Conservation (phyloP, 2,329 filamentous ascomycete species). For the Epichloe glyceriae region DNA sequence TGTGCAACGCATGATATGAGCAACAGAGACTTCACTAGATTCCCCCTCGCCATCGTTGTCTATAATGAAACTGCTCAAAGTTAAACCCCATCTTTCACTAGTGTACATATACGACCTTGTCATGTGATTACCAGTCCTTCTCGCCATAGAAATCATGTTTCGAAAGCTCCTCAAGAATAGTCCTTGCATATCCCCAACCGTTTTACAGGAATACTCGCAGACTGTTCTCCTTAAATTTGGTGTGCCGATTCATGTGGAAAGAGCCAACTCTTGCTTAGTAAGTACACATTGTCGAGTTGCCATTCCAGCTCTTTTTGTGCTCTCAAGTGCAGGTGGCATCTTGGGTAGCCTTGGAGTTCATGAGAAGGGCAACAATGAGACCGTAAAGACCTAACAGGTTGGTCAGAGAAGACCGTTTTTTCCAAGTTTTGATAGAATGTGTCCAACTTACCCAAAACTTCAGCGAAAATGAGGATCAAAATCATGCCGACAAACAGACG, state of each 20-base stretch:
- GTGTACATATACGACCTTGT: constrained; percentile 33
- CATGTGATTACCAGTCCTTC: constrained; percentile 4
- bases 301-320: constrained; percentile 6
- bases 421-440: neutral
- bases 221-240: constrained; percentile 12
- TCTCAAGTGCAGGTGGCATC: constrained; percentile 40
- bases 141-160: constrained; percentile 3
- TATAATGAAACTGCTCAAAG: constrained; percentile 32
- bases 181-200: neutral
- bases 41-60: constrained; percentile 28
- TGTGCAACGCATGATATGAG: constrained; percentile 14
- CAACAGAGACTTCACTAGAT: constrained; percentile 29
- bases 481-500: constrained; percentile 95
- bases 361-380: constrained; percentile 94
- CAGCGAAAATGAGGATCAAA: constrained; percentile 97
- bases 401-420: constrained; percentile 11
- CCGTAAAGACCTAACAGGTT: constrained; percentile 77
- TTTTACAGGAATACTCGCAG: constrained; percentile 10
- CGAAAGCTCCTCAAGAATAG: constrained; percentile 4
- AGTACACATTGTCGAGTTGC: constrained; percentile 25
- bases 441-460: constrained; percentile 75
- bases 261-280: constrained; percentile 15
- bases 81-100: constrained; percentile 34
- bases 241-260: constrained; percentile 11
- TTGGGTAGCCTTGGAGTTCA: constrained; percentile 85